Percentiles rank a stretch among this genome's conserved stretches.
phyloP scores from a whole-genome alignment of 2,329 filamentous ascomycete genomes.

The Botrytis paeoniae region DNA sequence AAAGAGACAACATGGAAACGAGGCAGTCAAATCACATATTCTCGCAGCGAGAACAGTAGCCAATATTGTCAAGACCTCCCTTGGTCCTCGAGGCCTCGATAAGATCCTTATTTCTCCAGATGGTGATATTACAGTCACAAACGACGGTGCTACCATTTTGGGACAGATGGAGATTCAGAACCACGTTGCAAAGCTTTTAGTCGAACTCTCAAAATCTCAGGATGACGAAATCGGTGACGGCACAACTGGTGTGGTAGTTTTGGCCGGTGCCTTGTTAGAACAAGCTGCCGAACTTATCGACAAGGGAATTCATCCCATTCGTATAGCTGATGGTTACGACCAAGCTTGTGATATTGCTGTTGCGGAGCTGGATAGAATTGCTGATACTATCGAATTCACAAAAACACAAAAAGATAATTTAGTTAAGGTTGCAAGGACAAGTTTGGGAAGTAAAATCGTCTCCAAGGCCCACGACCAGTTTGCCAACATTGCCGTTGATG shows the following conservation, averaged over 20 bases:
- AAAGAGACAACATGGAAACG: slow-evolving; percentile 93
- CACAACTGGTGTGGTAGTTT: slow-evolving; percentile 93
- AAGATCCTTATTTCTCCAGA: slow-evolving; percentile 99
- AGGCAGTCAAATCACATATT: slow-evolving; percentile 98
- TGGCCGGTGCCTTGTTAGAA: slow-evolving; percentile 91
- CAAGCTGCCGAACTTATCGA: slow-evolving; percentile 97
- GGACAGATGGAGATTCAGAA: slow-evolving; percentile 99
- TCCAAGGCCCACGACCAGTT: slow-evolving; percentile 99
- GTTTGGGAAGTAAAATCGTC: slow-evolving; percentile 97
- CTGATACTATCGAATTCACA: slow-evolving; percentile 84
- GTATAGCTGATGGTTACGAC: slow-evolving; percentile 98
- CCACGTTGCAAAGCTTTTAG: slow-evolving; percentile 94
- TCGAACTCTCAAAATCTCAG: slow-evolving; percentile 96
- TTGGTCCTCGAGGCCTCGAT: slow-evolving; percentile 93
- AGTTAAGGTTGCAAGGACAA: slow-evolving; percentile 91
- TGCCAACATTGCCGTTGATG: slow-evolving; percentile 93
- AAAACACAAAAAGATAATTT: slow-evolving; percentile 79
- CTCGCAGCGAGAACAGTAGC: slow-evolving; percentile 93
- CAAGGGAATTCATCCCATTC: slow-evolving; percentile 98
- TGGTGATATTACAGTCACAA: slow-evolving; percentile 98
- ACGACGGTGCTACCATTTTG: slow-evolving; percentile 96
- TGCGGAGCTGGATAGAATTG: slow-evolving; percentile 86
- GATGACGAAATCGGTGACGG: slow-evolving; percentile 99
- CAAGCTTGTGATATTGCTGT: slow-evolving; percentile 96
- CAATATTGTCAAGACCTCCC: slow-evolving; percentile 94